Conservation (phyloP, 2,329 filamentous ascomycete species). For the Diplodia seriata region DNA sequence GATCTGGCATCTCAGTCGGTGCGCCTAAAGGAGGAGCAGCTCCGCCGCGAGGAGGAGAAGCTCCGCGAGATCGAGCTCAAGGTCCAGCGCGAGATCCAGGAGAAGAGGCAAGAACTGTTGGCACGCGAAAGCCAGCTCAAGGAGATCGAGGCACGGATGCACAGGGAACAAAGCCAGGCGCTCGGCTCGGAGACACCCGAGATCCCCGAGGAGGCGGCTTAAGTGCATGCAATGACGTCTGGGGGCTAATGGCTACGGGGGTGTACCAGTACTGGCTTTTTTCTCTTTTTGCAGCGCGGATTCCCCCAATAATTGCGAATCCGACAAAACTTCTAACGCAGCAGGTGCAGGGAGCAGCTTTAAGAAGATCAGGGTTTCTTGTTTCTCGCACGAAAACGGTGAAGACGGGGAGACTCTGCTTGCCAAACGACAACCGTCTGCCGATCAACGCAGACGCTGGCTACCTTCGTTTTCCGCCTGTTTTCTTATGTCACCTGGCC, state of each 20-base stretch:
- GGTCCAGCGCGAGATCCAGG: constrained; percentile 99
- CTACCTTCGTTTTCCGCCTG: constrained; percentile 24
- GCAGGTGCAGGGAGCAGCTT: constrained; percentile 31
- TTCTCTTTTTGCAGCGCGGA: constrained; percentile 31
- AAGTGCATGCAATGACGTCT: constrained; percentile 19
- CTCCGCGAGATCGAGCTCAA: constrained; percentile 99
- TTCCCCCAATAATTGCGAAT: constrained; percentile 20
- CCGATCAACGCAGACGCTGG: constrained; percentile 19
- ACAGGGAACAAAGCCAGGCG: constrained; percentile 73
- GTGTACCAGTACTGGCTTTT: constrained; percentile 32
- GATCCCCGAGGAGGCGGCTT: constrained; percentile 29
- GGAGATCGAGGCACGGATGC: constrained; percentile 98
- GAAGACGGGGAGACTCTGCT: constrained; percentile 21
- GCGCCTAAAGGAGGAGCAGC: constrained; percentile 98
- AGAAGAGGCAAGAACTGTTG: constrained; percentile 98
- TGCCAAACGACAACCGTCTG: constrained; percentile 14
- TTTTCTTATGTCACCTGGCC: constrained; percentile 29
- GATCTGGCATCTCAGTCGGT: constrained; percentile 96
- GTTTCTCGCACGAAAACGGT: constrained; percentile 22
- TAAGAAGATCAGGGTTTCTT: constrained; percentile 27
- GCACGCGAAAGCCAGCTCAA: constrained; percentile 97
- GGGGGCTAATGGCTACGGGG: constrained; percentile 27
- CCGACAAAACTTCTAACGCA: constrained; percentile 32
- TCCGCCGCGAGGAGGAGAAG: constrained; percentile 99
- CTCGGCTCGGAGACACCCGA: constrained; percentile 25